Base-by-base conservation (phyloP, 306 rosid species). In the Quercus mongolica region DNA sequence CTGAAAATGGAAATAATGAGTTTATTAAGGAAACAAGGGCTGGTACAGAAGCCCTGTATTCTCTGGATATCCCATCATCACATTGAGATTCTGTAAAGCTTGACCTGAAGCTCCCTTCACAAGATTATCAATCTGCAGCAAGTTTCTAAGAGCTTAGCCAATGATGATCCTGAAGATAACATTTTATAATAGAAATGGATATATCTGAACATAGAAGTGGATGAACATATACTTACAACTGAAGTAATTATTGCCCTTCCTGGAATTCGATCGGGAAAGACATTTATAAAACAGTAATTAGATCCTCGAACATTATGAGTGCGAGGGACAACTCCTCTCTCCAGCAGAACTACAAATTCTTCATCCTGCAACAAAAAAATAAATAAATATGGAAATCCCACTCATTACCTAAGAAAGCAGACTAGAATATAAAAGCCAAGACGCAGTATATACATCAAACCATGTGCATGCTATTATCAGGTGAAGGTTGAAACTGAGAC, bases 51-150 rank as follows among this genome's bases (percentile, higher is more conserved):
- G 98, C 74, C 99, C 99, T 30, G 91, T 82, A 78, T 75, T 90
- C 85, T 93, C 97, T 58, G 94, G 91, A 81, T 85, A 87, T 83
- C 99, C 98, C 92, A 95, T 76, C 88, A 95, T 88, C 78, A 85
- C 61, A 55, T 95, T 95, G 23, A 95, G 97, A 88, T 95, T 93
- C 83, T 95, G 99, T 69, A 95, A 33, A 70, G 99, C 98, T 88
- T 93, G 98, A 78, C 99, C 99, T 33, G 98, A 93, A 87, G 99
- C 99, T 73, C 96, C 99, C 82, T 95, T 95, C 35, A 95, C 96
- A 77, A 95, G 88, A 76, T 95, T 95, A 89, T 95, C 99, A 80
- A 95, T 93, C 98, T 95, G 89, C 89, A 77, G 79, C 56, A 82
- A 62, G 65, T 80, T 41, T 25, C 64, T 64, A 35, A 74, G 68